These are phyloP conservation scores for Chaetomium cochliodes DNA, from an alignment of 495 filamentous ascomycete genomes.

Conservation along the genomic window DNA sequence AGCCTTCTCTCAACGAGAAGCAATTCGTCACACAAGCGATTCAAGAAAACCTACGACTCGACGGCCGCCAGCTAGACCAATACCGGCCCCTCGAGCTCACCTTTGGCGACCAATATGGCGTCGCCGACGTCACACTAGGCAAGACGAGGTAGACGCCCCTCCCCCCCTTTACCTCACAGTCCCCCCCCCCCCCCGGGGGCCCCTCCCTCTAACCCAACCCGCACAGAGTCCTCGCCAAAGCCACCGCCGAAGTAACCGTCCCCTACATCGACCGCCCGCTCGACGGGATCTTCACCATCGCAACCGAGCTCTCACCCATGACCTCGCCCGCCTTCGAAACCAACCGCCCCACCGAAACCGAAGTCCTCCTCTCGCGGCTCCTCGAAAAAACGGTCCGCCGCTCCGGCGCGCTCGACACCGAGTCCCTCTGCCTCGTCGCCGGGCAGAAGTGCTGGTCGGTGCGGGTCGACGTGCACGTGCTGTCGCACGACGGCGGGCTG, in stretches of 20 bases:
- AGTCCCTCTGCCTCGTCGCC: conserved; percentile 90
- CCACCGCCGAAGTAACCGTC: conserved; percentile 81
- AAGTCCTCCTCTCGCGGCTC: conserved; percentile 78
- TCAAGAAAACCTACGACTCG: conserved; percentile 72
- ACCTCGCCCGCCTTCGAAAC: conserved; percentile 86
- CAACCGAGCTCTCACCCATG: conserved; percentile 88
- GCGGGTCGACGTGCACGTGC: conserved; percentile 83
- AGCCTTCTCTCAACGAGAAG: conserved; percentile 75
- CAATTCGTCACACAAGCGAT: conserved; percentile 74
- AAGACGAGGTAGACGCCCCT: conserved; percentile 71
- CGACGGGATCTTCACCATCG: conserved; percentile 90
- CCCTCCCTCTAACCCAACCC: not conserved
- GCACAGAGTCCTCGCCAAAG: conserved; percentile 73
- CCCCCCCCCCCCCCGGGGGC: not conserved
- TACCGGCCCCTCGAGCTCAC: conserved; percentile 72
- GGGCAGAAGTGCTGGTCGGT: conserved; percentile 87
- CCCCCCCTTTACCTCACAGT: not conserved
- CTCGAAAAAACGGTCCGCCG: conserved; percentile 93
- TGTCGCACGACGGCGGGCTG: conserved; percentile 84
- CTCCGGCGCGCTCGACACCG: conserved; percentile 86
- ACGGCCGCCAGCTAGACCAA: conserved; percentile 75
- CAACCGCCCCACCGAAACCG: conserved; percentile 74
- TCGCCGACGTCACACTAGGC: conserved; percentile 83
- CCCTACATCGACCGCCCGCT: conserved; percentile 88
- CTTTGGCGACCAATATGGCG: conserved; percentile 89